A percentile compares a stretch with the other conserved stretches of the same genome.
Evolutionary conservation across 345 rosid genomes (phyloP).

Genomic region (Theobroma cacao): DNA sequence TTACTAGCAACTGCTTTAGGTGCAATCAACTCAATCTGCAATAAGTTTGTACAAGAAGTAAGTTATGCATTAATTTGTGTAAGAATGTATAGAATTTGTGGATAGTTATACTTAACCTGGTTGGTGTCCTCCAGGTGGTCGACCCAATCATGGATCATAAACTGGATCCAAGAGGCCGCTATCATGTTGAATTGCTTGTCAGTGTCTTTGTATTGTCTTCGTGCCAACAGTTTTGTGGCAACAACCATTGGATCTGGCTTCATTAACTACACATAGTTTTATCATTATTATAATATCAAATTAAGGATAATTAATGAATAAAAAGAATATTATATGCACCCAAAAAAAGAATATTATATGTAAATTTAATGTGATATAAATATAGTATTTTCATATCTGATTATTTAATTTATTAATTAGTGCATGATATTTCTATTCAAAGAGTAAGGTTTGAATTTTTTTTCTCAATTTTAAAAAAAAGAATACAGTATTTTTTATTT

Average conservation of each 20-base stretch:
- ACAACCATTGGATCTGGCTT: slow-evolving; percentile 52
- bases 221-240: slow-evolving; percentile 45
- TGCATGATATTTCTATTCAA: no score
- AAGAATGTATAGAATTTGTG: not conserved
- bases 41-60: not conserved
- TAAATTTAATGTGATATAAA: no score
- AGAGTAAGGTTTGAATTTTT: no score
- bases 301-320: no score
- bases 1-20: slow-evolving; percentile 40
- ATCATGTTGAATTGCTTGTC: slow-evolving; percentile 66
- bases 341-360: no score
- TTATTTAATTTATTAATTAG: no score
- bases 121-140: slow-evolving; percentile 60
- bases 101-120: slow-evolving; percentile 28
- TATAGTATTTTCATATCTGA: no score
- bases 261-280: slow-evolving; percentile 17
- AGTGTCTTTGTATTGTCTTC: slow-evolving; percentile 40
- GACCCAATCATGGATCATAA: slow-evolving; percentile 74
- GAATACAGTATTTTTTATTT: no score
- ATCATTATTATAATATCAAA: no score
- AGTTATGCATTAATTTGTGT: not conserved
- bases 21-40: slow-evolving; percentile 49
- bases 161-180: slow-evolving; percentile 64
- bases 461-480: no score
- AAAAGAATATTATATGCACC: no score